phyloP scores from a whole-genome alignment of 2,329 filamentous ascomycete species.

The Rhynchosporium graminicola region DNA sequence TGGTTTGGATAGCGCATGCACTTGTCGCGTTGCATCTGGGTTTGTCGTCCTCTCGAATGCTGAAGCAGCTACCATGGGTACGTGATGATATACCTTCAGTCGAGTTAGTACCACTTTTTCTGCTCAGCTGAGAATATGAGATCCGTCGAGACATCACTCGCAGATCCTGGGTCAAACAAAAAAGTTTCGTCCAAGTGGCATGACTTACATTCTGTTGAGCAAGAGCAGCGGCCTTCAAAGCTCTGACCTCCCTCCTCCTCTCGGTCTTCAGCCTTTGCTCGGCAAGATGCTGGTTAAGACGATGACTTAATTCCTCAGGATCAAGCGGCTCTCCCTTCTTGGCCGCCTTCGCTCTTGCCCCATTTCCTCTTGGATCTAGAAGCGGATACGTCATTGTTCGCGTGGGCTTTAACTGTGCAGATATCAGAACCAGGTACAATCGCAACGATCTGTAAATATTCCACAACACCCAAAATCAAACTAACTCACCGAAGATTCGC shows the following conservation, averaged over 20 bases:
- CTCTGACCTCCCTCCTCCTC: slow-evolving; percentile 28
- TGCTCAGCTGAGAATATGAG: not conserved
- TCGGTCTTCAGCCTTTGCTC: slow-evolving; percentile 49
- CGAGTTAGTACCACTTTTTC: not conserved
- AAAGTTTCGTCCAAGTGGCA: not conserved
- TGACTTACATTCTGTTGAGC: slow-evolving; percentile 22
- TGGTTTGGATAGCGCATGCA: slow-evolving; percentile 48
- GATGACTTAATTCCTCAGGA: slow-evolving; percentile 55
- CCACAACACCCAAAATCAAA: no score
- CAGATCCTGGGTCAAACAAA: not conserved
- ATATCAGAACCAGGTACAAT: slow-evolving; percentile 14
- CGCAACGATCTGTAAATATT: no score
- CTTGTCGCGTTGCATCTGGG: slow-evolving; percentile 44
- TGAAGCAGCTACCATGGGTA: slow-evolving; percentile 55
- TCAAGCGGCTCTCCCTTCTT: slow-evolving; percentile 48
- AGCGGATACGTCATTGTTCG: slow-evolving; percentile 36
- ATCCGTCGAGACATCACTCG: not conserved
- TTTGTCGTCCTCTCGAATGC: slow-evolving; percentile 58
- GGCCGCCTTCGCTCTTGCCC: slow-evolving; percentile 28
- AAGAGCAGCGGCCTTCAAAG: slow-evolving; percentile 24
- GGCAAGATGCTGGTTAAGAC: slow-evolving; percentile 52
- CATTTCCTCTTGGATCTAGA: slow-evolving; percentile 25
- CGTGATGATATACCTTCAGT: slow-evolving; percentile 47
- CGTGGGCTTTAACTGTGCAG: slow-evolving; percentile 28
- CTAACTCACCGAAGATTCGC: slow-evolving; percentile 14